Percentiles rank a stretch among this genome's conserved stretches.
These are phyloP conservation scores for Termitomyces titanicus DNA, from an alignment of 768 basidiomycete species.

Conservation along the genomic window DNA sequence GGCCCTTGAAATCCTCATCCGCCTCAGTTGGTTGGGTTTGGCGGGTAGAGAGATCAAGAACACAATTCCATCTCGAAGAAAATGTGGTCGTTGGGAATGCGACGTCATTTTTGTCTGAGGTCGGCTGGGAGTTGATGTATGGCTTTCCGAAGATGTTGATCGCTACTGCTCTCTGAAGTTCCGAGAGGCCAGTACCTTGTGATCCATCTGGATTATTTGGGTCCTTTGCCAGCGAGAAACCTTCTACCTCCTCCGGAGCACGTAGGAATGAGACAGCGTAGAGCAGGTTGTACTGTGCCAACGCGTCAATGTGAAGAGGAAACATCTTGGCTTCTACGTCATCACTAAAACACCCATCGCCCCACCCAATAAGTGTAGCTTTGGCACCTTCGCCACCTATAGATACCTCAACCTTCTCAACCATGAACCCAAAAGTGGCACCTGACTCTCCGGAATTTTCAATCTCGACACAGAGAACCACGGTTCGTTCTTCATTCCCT, in stretches of 20 bases:
- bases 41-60: constrained; percentile 66
- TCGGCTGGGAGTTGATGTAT: constrained; percentile 31
- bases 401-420: constrained; percentile 72
- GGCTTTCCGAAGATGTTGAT: constrained; percentile 81
- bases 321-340: constrained; percentile 47
- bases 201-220: constrained; percentile 19
- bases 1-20: constrained; percentile 28
- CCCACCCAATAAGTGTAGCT: constrained; percentile 49
- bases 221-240: constrained; percentile 30
- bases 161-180: constrained; percentile 71
- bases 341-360: constrained; percentile 49
- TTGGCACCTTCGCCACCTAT: constrained; percentile 66
- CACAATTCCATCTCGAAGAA: constrained; percentile 86
- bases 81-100: constrained; percentile 71
- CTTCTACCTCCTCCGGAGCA: constrained; percentile 55
- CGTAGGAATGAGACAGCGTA: constrained; percentile 84
- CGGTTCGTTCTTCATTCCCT: constrained; percentile 74
- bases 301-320: constrained; percentile 65
- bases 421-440: constrained; percentile 59
- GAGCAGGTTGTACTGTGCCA: constrained; percentile 85
- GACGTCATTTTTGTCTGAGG: constrained; percentile 16
- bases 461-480: constrained; percentile 88
- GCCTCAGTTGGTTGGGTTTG: constrained; percentile 28
- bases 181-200: constrained; percentile 26
- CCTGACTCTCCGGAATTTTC: constrained; percentile 75